Evolutionary conservation across 495 filamentous ascomycete species (phyloP).

Genomic region (Hypoxylon subgilvum): DNA sequence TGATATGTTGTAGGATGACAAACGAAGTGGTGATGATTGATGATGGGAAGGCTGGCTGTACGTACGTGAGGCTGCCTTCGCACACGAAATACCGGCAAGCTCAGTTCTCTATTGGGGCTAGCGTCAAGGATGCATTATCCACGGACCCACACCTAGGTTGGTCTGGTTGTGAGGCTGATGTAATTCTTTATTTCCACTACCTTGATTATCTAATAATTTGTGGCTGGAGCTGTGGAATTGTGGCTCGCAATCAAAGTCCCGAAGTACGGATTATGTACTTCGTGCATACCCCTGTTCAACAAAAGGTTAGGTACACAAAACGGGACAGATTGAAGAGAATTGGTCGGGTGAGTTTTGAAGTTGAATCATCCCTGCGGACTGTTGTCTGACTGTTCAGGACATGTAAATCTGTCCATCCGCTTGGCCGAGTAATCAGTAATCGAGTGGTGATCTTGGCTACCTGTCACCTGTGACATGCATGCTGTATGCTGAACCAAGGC

Average conservation of each 20-base stretch:
- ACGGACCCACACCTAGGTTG: constrained; percentile 2
- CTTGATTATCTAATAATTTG: background rate
- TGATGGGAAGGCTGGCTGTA: constrained; percentile 36
- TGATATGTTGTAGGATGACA: constrained; percentile 6
- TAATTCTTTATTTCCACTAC: constrained; percentile 19
- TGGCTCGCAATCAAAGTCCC: background rate
- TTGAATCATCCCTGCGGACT: constrained; percentile 7
- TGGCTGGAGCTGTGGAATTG: constrained; percentile 15
- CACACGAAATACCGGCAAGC: constrained; percentile 26
- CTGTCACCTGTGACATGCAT: background rate
- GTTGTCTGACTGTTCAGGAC: too few species aligned
- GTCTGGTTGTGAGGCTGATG: constrained; percentile 13
- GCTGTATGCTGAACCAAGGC: background rate
- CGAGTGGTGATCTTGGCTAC: constrained; percentile 10
- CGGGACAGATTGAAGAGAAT: too few species aligned
- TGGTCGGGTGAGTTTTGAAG: too few species aligned
- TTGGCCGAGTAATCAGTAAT: constrained; percentile 27
- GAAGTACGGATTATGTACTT: background rate
- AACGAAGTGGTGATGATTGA: constrained; percentile 5
- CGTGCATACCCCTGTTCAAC: background rate
- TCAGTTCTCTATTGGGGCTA: constrained; percentile 30
- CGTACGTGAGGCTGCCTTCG: constrained; percentile 40
- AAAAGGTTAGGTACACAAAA: constrained; percentile 3
- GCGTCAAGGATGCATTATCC: constrained; percentile 2
- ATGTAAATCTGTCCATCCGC: constrained; percentile 17